Evolutionary conservation across 2,329 filamentous ascomycete species (phyloP), one percentile per base, ranked within the genome.

Genomic region (Fusarium floridanum): DNA sequence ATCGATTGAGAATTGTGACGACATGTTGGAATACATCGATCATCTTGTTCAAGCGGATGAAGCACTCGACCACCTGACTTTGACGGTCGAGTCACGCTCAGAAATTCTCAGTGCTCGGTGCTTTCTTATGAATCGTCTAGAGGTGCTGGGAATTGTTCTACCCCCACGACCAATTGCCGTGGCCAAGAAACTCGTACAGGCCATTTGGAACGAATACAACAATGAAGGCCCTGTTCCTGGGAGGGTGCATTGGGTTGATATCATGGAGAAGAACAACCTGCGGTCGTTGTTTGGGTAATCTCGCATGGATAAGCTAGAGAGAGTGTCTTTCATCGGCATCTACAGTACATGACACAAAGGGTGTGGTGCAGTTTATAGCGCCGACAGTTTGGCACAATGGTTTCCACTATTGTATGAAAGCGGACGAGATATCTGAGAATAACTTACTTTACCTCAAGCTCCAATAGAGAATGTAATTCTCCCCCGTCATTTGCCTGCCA

Each of bases 161-260:
- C 67, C 75, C 1, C 71, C 75, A 5, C 60, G 67, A 3, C 70
- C 75, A 0, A 73, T 70, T 6, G 66, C 61, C 1, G 64, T 76
- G 4, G 75, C 75, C 2, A 74, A 64, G 41, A 67, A 69, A 1
- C 14, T 77, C 4, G 66, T 77, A 7, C 22, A 68, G 41, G 50
- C 67, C 6, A 74, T 77, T 8, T 77, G 75, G 75, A 55, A 61
- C 9, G 75, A 66, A 48, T 77, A 77, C 37, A 75, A 77, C 11
- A 64, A 69, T 3, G 68, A 74, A 29, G 50, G 59, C 2, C 3
- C 48, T 2, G 57, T 60, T 1, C 16, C 17, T 12, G 16, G 45
- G 4, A 36, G 64, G 24, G 59, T 66, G 22, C 75, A 77, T 39
- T 77, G 75, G 75, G 72, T 77, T 50, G 72, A 77, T 41, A 63